Conservation (phyloP, 768 basidiomycete genomes). For the Leccinellum albellum region DNA sequence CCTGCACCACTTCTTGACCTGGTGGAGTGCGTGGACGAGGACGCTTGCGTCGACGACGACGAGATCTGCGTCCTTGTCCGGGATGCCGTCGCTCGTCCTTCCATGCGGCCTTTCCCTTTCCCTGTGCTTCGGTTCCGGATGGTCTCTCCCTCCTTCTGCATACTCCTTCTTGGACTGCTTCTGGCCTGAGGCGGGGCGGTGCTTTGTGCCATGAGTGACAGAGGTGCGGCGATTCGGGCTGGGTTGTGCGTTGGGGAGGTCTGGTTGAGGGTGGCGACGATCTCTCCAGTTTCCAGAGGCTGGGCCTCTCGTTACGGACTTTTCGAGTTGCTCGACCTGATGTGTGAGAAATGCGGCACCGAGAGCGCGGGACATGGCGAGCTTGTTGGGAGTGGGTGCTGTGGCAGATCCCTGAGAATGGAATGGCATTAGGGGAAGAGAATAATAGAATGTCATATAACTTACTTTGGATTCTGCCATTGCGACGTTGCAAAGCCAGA, state of each 20-base stretch:
- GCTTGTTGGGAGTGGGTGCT: slow-evolving; percentile 45
- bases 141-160: slow-evolving; percentile 19
- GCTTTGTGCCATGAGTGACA: slow-evolving; percentile 18
- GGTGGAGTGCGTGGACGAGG: slow-evolving; percentile 69
- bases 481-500: too few relatives aligned
- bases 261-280: slow-evolving; percentile 31
- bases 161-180: slow-evolving; percentile 24
- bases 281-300: slow-evolving; percentile 63
- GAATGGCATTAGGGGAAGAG: neutral
- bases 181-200: slow-evolving; percentile 18
- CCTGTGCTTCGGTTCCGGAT: slow-evolving; percentile 14
- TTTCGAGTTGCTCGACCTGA: slow-evolving; percentile 86
- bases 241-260: slow-evolving; percentile 10
- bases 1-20: slow-evolving; percentile 79
- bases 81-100: slow-evolving; percentile 25
- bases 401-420: slow-evolving; percentile 20
- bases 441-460: too few relatives aligned
- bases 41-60: slow-evolving; percentile 81
- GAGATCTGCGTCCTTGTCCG: slow-evolving; percentile 64
- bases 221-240: slow-evolving; percentile 18
- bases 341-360: slow-evolving; percentile 85
- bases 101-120: slow-evolving; percentile 20
- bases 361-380: slow-evolving; percentile 83
- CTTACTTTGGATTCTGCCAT: slow-evolving; percentile 23
- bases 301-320: slow-evolving; percentile 54